Percentiles rank a stretch among this genome's conserved stretches.
Evolutionary conservation across 768 basidiomycete genomes (phyloP).

Genomic region (Clathrus columnatus): DNA sequence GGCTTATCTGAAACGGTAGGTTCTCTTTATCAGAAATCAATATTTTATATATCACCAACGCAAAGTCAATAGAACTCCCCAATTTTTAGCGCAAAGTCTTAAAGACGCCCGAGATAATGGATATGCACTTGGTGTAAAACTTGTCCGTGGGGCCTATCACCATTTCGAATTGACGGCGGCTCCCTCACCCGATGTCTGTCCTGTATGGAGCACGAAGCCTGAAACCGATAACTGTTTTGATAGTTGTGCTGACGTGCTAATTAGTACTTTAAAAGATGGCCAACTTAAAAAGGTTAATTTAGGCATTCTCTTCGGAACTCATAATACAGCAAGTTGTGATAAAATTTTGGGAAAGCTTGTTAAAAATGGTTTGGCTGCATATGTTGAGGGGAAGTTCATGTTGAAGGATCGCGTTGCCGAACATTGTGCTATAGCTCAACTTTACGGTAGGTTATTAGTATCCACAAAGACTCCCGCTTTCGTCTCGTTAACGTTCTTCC

Average conservation of each 20-base stretch:
- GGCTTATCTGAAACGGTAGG: constrained; percentile 71
- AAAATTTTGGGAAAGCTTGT: constrained; percentile 55
- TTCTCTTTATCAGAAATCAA: neutral
- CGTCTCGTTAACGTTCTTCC: neutral
- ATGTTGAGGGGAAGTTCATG: constrained; percentile 24
- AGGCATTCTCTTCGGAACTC: constrained; percentile 78
- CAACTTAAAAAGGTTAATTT: constrained; percentile 34
- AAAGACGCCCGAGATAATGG: constrained; percentile 52
- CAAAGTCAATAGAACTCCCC: constrained; percentile 42
- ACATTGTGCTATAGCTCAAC: constrained; percentile 65
- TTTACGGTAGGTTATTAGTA: constrained; percentile 53
- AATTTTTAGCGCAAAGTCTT: constrained; percentile 58
- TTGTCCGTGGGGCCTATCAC: constrained; percentile 91
- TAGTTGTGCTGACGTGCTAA: constrained; percentile 45
- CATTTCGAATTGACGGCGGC: constrained; percentile 58
- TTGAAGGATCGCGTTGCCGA: constrained; percentile 51
- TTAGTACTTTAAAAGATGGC: constrained; percentile 48
- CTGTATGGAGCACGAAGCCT: constrained; percentile 59
- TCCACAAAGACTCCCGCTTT: too few species aligned
- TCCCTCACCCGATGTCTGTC: constrained; percentile 32
- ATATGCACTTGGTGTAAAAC: constrained; percentile 81
- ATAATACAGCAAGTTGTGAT: constrained; percentile 66
- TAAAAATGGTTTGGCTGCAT: constrained; percentile 42
- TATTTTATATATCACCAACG: neutral
- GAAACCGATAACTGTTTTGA: constrained; percentile 75